A percentile compares a stretch with the other conserved stretches of the same genome.
These are phyloP conservation scores for Taiozyma sp. DNA, from an alignment of 1,139 yeast species.

Conservation along the genomic window DNA sequence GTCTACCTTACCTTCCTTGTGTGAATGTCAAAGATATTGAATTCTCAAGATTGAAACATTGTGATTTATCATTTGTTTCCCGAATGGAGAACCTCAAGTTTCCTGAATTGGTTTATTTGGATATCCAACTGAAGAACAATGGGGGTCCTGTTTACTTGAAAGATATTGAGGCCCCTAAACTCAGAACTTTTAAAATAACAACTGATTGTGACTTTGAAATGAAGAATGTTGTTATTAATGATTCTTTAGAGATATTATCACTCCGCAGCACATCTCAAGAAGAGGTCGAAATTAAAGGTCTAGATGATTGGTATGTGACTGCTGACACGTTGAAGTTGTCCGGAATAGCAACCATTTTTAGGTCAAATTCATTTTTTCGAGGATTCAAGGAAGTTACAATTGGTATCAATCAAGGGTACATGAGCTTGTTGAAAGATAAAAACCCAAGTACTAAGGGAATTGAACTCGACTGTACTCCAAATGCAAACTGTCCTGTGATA, in stretches of 20 bases:
- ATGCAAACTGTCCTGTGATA: neutral
- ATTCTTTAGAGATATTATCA: neutral
- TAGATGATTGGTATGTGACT: neutral
- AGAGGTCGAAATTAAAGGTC: neutral
- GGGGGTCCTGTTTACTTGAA: neutral
- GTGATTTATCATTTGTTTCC: neutral
- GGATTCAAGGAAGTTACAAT: no score
- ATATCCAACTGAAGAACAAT: neutral
- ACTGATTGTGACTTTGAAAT: neutral
- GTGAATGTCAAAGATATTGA: neutral
- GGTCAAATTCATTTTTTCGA: neutral
- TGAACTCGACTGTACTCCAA: no score
- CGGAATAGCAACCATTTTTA: neutral
- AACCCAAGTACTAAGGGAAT: neutral
- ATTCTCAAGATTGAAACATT: no score
- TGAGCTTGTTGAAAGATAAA: no score
- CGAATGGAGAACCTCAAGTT: neutral
- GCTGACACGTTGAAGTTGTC: neutral
- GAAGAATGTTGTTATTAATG: no score
- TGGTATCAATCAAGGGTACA: neutral
- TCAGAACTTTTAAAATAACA: no score
- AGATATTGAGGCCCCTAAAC: neutral
- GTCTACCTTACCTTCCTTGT: no score
- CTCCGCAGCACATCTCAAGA: neutral
- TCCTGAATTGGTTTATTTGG: neutral